Evolutionary conservation across 2,329 filamentous ascomycete genomes (phyloP), one percentile per base, ranked within the genome.

Genomic region (Dactylellina drechsleri): DNA sequence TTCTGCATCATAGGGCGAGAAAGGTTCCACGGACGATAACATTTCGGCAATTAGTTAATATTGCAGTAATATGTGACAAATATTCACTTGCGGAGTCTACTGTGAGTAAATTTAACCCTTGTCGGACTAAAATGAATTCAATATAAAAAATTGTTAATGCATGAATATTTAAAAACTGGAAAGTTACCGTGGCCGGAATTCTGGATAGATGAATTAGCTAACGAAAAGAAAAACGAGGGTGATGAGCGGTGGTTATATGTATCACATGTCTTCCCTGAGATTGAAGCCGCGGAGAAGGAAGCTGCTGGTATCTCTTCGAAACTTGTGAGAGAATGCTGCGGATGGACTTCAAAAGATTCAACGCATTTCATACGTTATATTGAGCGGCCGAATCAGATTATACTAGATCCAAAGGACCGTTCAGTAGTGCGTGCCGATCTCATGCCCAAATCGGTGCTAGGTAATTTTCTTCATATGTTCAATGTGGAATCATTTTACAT

Each of bases 171-270:
- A 23, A 23, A 36, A 7, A 10, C 6, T 36, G 6, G 7, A 5
- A 58, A 58, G 54, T 47, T 65, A 47, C 60, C 60, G 13, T 65
- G 60, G 60, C 60, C 60, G 13, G 60, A 65, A 40, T 65, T 65
- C 45, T 65, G 60, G 60, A 65, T 65, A 15, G 60, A 65, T 16
- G 60, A 65, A 5, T 23, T 65, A 7, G 36, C 45, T 1, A 31
- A 36, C 6, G 60, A 65, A 36, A 65, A 65, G 10, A 26, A 13
- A 5, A 26, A 65, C 15, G 31, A 54, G 16, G 60, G 60, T 8
- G 60, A 65, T 16, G 60, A 65, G n/a, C 31, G 60, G 18, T 65
- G 60, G 60, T 31, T 65, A 15, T 54, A 54, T 18, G 47, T 65
- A n/a, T 65, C 60, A 15, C 49, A 65, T 18, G 49, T 65, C 10